phyloP scores from a whole-genome alignment of 163 green algal genomes.

The Scenedesmus sp. region DNA sequence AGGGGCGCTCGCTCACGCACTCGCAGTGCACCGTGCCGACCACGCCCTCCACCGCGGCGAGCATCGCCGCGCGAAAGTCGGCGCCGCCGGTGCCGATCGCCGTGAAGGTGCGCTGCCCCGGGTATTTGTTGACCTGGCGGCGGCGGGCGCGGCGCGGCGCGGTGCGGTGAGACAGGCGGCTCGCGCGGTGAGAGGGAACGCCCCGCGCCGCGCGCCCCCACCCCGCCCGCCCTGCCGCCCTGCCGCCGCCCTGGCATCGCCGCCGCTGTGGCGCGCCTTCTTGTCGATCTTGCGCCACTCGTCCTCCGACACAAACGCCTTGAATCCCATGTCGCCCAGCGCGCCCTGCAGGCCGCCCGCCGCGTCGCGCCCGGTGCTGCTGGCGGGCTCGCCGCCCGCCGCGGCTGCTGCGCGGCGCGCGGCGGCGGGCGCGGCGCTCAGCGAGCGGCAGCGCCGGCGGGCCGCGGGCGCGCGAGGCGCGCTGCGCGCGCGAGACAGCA shows the following conservation, averaged over 20 bases:
- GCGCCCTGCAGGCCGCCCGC: too few species aligned
- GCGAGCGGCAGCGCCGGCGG: too few species aligned
- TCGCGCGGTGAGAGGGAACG: too few species aligned
- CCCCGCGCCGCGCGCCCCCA: too few species aligned
- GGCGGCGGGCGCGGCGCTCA: too few species aligned
- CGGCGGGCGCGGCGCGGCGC: not conserved
- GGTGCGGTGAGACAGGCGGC: not conserved
- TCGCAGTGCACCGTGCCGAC: constrained; percentile 57
- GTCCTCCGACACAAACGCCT: constrained; percentile 37
- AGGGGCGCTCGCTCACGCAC: constrained; percentile 48
- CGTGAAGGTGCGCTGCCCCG: constrained; percentile 49
- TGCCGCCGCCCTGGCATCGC: too few species aligned
- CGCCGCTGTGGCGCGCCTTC: too few species aligned
- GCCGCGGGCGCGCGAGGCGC: too few species aligned
- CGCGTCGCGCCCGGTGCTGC: constrained; percentile 9
- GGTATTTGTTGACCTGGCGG: constrained; percentile 56
- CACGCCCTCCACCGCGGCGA: constrained; percentile 49
- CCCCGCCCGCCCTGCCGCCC: too few species aligned
- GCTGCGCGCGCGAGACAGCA: too few species aligned
- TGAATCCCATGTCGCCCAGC: constrained; percentile 23
- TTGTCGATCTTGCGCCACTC: constrained; percentile 44
- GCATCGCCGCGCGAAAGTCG: constrained; percentile 38
- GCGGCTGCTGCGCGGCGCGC: too few species aligned
- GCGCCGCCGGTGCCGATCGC: constrained; percentile 46
- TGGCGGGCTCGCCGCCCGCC: not conserved